Conservation (phyloP, 2,329 filamentous ascomycete species). For the Didymellaceae sp. region DNA sequence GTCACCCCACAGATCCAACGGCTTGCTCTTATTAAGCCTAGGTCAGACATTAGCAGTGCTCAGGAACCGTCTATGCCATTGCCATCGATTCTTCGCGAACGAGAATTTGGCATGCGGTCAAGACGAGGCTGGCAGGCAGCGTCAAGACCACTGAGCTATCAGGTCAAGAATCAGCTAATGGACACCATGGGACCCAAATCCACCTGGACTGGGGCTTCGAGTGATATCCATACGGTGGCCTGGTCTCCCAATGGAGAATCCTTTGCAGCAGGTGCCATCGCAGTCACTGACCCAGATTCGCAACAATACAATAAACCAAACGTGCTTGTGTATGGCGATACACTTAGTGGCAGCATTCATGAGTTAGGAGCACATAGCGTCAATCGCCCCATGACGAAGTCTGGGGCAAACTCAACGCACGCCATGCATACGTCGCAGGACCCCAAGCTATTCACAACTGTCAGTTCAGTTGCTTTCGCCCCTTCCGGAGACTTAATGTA, state of each 20-base stretch:
- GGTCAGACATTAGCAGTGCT: conserved; percentile 21
- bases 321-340: conserved; percentile 63
- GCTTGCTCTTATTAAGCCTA: conserved; percentile 30
- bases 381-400: conserved; percentile 48
- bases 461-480: conserved; percentile 62
- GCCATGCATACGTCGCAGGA: conserved; percentile 59
- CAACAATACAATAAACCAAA: conserved; percentile 67
- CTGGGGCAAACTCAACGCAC: conserved; percentile 52
- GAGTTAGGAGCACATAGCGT: conserved; percentile 63
- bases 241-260: conserved; percentile 62
- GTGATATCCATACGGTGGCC: conserved; percentile 62
- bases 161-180: conserved; percentile 38
- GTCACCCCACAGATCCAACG: conserved; percentile 35
- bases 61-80: conserved; percentile 27
- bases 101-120: conserved; percentile 41
- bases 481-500: conserved; percentile 54
- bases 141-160: conserved; percentile 30
- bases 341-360: conserved; percentile 50
- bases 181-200: conserved; percentile 53
- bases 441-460: conserved; percentile 61
- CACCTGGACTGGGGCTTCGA: conserved; percentile 64
- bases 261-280: conserved; percentile 65
- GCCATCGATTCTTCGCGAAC: conserved; percentile 35
- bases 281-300: conserved; percentile 61
- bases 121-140: conserved; percentile 36